Base-by-base conservation (phyloP, 1,284 basidiomycete species). In the Trichosporon ovoides region DNA sequence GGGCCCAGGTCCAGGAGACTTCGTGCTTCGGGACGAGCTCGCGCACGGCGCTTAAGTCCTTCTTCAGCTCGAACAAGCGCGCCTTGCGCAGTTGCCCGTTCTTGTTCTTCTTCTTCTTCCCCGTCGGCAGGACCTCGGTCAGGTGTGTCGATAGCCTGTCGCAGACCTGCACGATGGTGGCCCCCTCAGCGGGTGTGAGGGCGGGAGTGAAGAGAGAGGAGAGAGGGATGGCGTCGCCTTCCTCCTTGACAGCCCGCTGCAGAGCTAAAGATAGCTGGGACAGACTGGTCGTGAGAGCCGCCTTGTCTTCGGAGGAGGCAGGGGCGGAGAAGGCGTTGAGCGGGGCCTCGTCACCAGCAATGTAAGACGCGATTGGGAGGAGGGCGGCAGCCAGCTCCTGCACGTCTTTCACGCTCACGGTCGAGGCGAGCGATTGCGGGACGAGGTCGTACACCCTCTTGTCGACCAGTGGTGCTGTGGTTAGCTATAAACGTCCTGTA, bases 401-500 rank as follows among this genome's bases (percentile, higher is more conserved):
- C 7, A 57, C 38, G 1, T 28, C 43, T 6, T 2, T 22, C 6
- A 24, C 10, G 1, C 22, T 31, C 24, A n/a, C 16, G 16, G 43
- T 24, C n/a, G 43, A 38, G 2, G 24, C 16, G 13, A 48, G 22
- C 7, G 43, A 48, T 1, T 16, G 11, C 4, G 43, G 43, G 2
- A 24, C 28, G 22, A 48, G 24, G 43, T 31, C 43, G 16, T 48
- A 31, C 14, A 48, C 43, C 24, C 43, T 48, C 43, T 64, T 64
- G 38, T 64, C 63, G 7, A 59, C 38, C 13, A 56, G 56, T 3
- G 56, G 22, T 60, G 52, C 2, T 4, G 18, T 35, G 28, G 38
- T 36, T 50, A 57, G 50, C 55, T 6, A 24, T 31, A 12, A 48
- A 22, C n/a, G n/a, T n/a, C n/a, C 3, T 19, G 10, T 19, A 49